These are phyloP conservation scores for Pseudozyma tsukubaensis DNA, from an alignment of 1,284 basidiomycete genomes.

Conservation along the genomic window DNA sequence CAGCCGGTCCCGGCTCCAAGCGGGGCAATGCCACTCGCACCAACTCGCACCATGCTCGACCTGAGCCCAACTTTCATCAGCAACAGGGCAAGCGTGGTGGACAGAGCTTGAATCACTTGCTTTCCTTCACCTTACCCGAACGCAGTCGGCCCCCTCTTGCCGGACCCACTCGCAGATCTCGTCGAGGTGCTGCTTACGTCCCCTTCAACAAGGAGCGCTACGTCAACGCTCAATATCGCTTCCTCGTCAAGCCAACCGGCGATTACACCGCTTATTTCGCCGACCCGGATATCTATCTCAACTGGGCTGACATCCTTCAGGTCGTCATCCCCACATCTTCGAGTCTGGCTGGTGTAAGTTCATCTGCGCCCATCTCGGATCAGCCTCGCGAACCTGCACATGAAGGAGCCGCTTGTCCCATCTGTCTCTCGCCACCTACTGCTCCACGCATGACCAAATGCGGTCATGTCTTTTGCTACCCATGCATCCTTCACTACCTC, in stretches of 20 bases:
- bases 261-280: slow-evolving; percentile 65
- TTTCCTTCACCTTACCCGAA: slow-evolving; percentile 66
- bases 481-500: slow-evolving; percentile 79
- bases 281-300: slow-evolving; percentile 64
- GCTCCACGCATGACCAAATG: slow-evolving; percentile 97
- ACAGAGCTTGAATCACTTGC: slow-evolving; percentile 65
- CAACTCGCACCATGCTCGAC: slow-evolving; percentile 27
- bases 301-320: slow-evolving; percentile 86
- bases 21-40: slow-evolving; percentile 27
- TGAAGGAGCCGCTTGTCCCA: slow-evolving; percentile 84
- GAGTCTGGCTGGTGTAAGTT: slow-evolving; percentile 60
- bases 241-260: slow-evolving; percentile 66
- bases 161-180: slow-evolving; percentile 48
- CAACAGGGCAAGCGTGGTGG: slow-evolving; percentile 42
- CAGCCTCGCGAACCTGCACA: slow-evolving; percentile 69
- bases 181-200: slow-evolving; percentile 33
- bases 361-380: slow-evolving; percentile 36
- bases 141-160: slow-evolving; percentile 58
- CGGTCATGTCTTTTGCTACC: slow-evolving; percentile 79
- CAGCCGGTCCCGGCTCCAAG: slow-evolving; percentile 23
- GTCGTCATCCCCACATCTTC: slow-evolving; percentile 84
- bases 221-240: slow-evolving; percentile 67
- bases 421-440: slow-evolving; percentile 89
- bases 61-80: slow-evolving; percentile 22
- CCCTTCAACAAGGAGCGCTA: slow-evolving; percentile 68